A percentile compares a stretch with the other conserved stretches of the same genome.
Conservation (phyloP, 2,329 filamentous ascomycete genomes). For the Colletotrichum chrysophilum region DNA sequence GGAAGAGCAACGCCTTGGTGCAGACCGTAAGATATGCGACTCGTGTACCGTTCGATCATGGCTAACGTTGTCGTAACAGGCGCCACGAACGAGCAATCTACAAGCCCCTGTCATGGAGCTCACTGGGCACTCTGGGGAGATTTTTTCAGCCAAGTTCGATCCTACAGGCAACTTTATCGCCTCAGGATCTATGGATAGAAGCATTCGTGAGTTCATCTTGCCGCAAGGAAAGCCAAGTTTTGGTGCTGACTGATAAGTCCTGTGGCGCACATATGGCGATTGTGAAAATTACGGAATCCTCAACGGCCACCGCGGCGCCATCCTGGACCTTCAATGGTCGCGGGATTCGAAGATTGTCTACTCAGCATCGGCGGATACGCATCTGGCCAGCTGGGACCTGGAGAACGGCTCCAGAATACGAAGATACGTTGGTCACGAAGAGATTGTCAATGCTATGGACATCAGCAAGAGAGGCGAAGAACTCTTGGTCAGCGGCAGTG, state of each 20-base stretch:
- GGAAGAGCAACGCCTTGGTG: constrained; percentile 48
- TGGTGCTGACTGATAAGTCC: constrained; percentile 59
- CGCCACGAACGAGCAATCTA: constrained; percentile 79
- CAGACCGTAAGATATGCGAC: constrained; percentile 49
- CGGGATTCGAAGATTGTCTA: constrained; percentile 91
- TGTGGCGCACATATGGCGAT: constrained; percentile 91
- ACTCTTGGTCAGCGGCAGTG: constrained; percentile 86
- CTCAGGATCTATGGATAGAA: constrained; percentile 93
- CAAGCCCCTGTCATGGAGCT: constrained; percentile 95
- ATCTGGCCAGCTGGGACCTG: constrained; percentile 92
- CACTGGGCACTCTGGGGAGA: constrained; percentile 80
- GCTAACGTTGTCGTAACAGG: constrained; percentile 52
- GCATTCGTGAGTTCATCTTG: constrained; percentile 67
- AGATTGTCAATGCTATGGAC: constrained; percentile 92
- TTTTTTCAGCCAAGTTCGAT: constrained; percentile 91
- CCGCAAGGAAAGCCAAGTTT: constrained; percentile 34
- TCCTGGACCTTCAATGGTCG: constrained; percentile 95
- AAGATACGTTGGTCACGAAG: constrained; percentile 90
- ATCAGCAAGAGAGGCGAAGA: constrained; percentile 91
- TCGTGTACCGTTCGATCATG: background rate
- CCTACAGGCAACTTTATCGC: constrained; percentile 87
- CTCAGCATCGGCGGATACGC: constrained; percentile 92
- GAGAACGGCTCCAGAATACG: constrained; percentile 92
- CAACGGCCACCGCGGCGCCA: constrained; percentile 86
- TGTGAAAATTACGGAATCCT: constrained; percentile 95